Evolutionary conservation across 2,329 filamentous ascomycete genomes (phyloP).

Genomic region (Ascochyta koolunga): DNA sequence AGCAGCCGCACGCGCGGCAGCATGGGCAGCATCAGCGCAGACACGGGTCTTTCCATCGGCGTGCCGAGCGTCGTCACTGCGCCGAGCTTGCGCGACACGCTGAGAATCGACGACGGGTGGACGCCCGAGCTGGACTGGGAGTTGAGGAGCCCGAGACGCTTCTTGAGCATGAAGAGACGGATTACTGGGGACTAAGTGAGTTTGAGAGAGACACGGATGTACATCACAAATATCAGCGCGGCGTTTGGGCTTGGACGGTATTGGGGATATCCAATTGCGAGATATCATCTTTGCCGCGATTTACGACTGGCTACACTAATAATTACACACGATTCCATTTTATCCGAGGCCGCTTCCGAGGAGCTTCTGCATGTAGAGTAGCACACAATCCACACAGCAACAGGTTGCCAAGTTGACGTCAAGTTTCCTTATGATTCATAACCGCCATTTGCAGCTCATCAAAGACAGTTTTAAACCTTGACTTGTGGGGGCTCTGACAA

Average conservation of each 20-base stretch:
- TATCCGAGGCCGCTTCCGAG: not conserved
- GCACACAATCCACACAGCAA: not conserved
- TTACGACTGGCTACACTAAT: not conserved
- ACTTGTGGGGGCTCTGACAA: constrained; percentile 6
- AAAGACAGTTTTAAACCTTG: not conserved
- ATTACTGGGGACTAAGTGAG: constrained; percentile 4
- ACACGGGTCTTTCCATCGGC: constrained; percentile 12
- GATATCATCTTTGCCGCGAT: too few relatives aligned
- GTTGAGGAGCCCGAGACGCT: constrained; percentile 23
- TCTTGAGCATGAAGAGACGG: constrained; percentile 28
- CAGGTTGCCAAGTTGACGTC: not conserved
- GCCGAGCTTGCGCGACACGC: constrained; percentile 27
- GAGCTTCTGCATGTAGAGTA: not conserved
- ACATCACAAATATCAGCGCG: constrained; percentile 1
- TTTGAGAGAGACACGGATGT: not conserved
- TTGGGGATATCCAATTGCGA: not conserved
- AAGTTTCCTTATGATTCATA: too few relatives aligned
- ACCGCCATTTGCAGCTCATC: too few relatives aligned
- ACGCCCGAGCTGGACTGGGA: constrained; percentile 30
- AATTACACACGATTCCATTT: not conserved
- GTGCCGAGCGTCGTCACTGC: constrained; percentile 18
- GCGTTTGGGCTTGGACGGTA: constrained; percentile 5
- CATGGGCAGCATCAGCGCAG: constrained; percentile 6
- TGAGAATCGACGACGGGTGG: constrained; percentile 22
- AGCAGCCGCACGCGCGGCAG: constrained; percentile 5